Evolutionary conservation across 371 early-diverging fungal species (phyloP).

Genomic region (Mortierella sp.): DNA sequence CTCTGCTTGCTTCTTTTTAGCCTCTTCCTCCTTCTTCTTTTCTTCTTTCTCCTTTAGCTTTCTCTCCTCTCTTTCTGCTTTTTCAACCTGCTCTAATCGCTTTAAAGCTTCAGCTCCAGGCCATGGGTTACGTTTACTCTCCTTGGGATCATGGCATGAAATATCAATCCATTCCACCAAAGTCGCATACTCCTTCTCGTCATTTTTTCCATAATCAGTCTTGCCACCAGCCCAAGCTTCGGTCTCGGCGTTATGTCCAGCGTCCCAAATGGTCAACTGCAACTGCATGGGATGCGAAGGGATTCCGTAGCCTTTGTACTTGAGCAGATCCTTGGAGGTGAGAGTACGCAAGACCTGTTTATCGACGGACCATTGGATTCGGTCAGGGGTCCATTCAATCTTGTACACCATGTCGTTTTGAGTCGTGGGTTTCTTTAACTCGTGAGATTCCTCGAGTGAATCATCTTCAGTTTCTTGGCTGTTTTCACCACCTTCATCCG

Average conservation of each 20-base stretch:
- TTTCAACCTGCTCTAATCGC: constrained; percentile 24
- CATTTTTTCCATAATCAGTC: constrained; percentile 41
- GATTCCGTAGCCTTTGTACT: constrained; percentile 10
- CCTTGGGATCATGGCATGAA: constrained; percentile 36
- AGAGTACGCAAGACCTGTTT: constrained; percentile 39
- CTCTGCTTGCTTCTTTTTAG: constrained; percentile 7
- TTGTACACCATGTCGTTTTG: constrained; percentile 42
- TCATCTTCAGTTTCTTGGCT: constrained; percentile 5
- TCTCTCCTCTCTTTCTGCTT: constrained; percentile 15
- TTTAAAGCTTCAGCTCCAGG: constrained; percentile 39
- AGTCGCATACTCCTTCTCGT: constrained; percentile 36
- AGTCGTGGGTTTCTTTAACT: constrained; percentile 27
- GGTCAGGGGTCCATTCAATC: constrained; percentile 46
- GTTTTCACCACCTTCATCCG: not conserved
- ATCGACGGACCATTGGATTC: constrained; percentile 51
- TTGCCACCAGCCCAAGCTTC: constrained; percentile 38
- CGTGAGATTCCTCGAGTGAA: constrained; percentile 24
- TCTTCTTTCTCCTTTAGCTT: constrained; percentile 8
- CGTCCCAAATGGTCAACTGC: constrained; percentile 52
- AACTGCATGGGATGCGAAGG: constrained; percentile 46
- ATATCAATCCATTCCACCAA: constrained; percentile 41
- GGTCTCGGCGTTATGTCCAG: constrained; percentile 26
- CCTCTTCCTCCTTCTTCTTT: constrained; percentile 4
- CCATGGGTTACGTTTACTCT: constrained; percentile 41
- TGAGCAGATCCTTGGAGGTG: constrained; percentile 22